Conservation (phyloP, 768 basidiomycete species). For the Daedalea quercina region DNA sequence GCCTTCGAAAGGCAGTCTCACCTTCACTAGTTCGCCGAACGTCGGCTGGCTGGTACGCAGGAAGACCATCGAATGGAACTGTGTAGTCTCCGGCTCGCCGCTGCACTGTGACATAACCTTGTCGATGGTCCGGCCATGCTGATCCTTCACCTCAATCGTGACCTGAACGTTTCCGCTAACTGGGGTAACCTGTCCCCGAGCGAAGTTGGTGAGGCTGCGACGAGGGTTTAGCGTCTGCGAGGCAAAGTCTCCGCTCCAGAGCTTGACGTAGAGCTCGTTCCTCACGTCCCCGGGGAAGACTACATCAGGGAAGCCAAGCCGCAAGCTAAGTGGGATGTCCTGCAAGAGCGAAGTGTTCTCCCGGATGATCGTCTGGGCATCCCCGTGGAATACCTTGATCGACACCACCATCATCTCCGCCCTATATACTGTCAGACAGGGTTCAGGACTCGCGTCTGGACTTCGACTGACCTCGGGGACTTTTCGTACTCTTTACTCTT, state of each 20-base stretch:
- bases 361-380: constrained; percentile 60
- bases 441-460: too few relatives aligned
- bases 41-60: constrained; percentile 83
- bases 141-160: constrained; percentile 77
- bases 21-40: constrained; percentile 89
- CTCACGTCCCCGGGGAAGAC: constrained; percentile 90
- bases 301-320: constrained; percentile 93
- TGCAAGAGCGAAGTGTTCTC: constrained; percentile 83
- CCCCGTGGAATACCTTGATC: constrained; percentile 84
- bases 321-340: constrained; percentile 73
- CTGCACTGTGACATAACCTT: constrained; percentile 75
- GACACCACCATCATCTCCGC: constrained; percentile 85
- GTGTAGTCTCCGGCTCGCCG: constrained; percentile 73
- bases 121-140: constrained; percentile 62
- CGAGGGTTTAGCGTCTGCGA: constrained; percentile 47
- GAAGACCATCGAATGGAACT: constrained; percentile 90
- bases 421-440: constrained; percentile 30
- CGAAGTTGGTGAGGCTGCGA: constrained; percentile 48
- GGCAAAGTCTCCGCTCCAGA: constrained; percentile 90
- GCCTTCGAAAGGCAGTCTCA: constrained; percentile 62
- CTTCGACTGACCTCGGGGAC: constrained; percentile 54
- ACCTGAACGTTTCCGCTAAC: constrained; percentile 76
- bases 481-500: constrained; percentile 79
- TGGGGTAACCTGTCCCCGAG: constrained; percentile 49
- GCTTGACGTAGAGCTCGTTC: constrained; percentile 93